phyloP scores from a whole-genome alignment of 257 asterid species.

The Nicotiana attenuata region DNA sequence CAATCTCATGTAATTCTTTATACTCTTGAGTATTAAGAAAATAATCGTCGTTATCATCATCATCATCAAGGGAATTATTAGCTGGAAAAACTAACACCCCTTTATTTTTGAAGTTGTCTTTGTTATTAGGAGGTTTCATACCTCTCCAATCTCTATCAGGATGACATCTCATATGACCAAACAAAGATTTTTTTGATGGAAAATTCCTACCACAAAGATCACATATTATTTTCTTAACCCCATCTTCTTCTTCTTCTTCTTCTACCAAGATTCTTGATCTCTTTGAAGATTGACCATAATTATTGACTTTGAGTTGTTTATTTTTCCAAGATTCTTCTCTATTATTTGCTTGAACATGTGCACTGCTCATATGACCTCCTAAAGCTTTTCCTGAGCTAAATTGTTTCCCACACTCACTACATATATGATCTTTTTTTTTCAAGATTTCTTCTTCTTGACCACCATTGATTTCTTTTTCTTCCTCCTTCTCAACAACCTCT shows the following conservation, averaged over 20 bases:
- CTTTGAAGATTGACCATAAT: not conserved
- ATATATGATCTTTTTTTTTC: conserved; percentile 22
- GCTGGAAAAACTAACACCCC: not conserved
- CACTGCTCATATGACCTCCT: conserved; percentile 82
- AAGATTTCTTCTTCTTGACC: not conserved
- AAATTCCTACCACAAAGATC: conserved; percentile 29
- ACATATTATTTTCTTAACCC: not conserved
- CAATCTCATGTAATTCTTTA: not conserved
- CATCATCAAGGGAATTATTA: too few species aligned
- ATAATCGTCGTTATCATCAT: not conserved
- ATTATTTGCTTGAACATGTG: conserved; percentile 61
- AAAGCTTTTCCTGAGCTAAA: conserved; percentile 67
- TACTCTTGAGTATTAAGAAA: not conserved
- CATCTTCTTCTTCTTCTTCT: not conserved
- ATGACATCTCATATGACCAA: conserved; percentile 69
- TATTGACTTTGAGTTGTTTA: too few species aligned
- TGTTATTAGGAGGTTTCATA: conserved; percentile 37
- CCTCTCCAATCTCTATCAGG: conserved; percentile 58
- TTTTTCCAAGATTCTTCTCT: conserved; percentile 27
- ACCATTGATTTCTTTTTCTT: not conserved
- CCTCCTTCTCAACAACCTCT: not conserved
- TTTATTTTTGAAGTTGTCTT: not conserved
- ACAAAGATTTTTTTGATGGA: conserved; percentile 37
- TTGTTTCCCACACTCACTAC: conserved; percentile 37
- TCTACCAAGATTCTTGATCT: not conserved